Evolutionary conservation across 768 basidiomycete genomes (phyloP).

Genomic region (Psilocybe azurescens): DNA sequence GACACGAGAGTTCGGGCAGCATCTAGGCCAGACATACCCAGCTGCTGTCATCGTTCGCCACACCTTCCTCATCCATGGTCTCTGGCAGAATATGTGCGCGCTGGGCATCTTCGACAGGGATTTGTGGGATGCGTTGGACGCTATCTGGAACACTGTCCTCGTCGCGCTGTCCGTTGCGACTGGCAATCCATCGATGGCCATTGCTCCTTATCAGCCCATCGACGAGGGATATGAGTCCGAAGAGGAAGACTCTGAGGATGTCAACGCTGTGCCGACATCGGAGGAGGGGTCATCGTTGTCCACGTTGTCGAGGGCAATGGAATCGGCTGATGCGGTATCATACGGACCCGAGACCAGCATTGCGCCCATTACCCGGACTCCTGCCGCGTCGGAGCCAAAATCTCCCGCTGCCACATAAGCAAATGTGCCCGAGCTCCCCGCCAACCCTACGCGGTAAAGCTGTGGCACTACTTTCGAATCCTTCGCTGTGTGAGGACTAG

Average conservation of each 20-base stretch:
- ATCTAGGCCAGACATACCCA: constrained; percentile 46
- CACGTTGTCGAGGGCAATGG: not conserved
- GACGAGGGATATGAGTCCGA: not conserved
- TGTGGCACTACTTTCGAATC: not conserved
- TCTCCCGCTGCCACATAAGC: not conserved
- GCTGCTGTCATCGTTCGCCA: constrained; percentile 53
- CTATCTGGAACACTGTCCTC: constrained; percentile 72
- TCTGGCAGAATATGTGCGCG: constrained; percentile 75
- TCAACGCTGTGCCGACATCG: not conserved
- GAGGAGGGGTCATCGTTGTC: not conserved
- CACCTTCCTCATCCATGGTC: constrained; percentile 56
- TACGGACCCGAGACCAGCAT: not conserved
- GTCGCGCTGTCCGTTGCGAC: constrained; percentile 60
- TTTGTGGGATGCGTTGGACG: constrained; percentile 71
- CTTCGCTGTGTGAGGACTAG: not conserved
- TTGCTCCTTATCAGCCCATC: constrained; percentile 1
- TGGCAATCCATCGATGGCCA: constrained; percentile 34
- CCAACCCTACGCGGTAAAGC: not conserved
- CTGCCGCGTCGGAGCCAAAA: not conserved
- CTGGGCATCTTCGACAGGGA: constrained; percentile 71
- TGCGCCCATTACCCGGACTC: not conserved
- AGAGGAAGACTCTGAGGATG: not conserved
- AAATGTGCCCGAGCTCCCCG: not conserved
- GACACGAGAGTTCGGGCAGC: constrained; percentile 33
- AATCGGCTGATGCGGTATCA: not conserved